phyloP scores from a whole-genome alignment of 2,329 filamentous ascomycete genomes.

The Thelonectria discophora region DNA sequence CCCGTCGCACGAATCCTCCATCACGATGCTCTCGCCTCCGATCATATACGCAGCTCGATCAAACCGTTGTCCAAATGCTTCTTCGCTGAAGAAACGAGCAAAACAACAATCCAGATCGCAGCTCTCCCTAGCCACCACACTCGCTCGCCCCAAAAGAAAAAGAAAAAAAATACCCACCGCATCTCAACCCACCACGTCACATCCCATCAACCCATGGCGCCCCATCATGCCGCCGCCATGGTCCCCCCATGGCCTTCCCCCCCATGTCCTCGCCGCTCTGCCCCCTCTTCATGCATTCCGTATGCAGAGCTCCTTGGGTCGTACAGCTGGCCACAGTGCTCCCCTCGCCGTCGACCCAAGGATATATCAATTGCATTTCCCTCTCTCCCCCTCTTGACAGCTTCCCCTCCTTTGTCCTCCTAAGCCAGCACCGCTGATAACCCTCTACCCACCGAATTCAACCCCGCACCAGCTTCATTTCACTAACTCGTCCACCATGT shows the following conservation, averaged over 20 bases:
- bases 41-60: neutral
- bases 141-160: slow-evolving; percentile 18
- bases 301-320: slow-evolving; percentile 18
- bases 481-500: slow-evolving; percentile 44
- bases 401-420: slow-evolving; percentile 24
- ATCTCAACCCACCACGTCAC: slow-evolving; percentile 43
- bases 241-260: slow-evolving; percentile 16
- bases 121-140: slow-evolving; percentile 29
- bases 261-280: slow-evolving; percentile 33
- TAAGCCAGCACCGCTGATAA: slow-evolving; percentile 35
- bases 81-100: slow-evolving; percentile 1
- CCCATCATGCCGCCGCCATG: slow-evolving; percentile 30
- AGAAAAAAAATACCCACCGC: slow-evolving; percentile 38
- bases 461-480: slow-evolving; percentile 16
- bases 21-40: slow-evolving; percentile 3
- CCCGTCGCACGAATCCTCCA: neutral
- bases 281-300: slow-evolving; percentile 37
- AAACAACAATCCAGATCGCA: slow-evolving; percentile 8
- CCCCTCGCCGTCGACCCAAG: slow-evolving; percentile 17
- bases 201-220: slow-evolving; percentile 42
- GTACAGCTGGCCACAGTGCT: slow-evolving; percentile 19
- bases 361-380: slow-evolving; percentile 34
- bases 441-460: slow-evolving; percentile 26
- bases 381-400: slow-evolving; percentile 21
- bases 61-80: neutral